Conservation (phyloP, 495 filamentous ascomycete species). For the Talaromyces liani region DNA sequence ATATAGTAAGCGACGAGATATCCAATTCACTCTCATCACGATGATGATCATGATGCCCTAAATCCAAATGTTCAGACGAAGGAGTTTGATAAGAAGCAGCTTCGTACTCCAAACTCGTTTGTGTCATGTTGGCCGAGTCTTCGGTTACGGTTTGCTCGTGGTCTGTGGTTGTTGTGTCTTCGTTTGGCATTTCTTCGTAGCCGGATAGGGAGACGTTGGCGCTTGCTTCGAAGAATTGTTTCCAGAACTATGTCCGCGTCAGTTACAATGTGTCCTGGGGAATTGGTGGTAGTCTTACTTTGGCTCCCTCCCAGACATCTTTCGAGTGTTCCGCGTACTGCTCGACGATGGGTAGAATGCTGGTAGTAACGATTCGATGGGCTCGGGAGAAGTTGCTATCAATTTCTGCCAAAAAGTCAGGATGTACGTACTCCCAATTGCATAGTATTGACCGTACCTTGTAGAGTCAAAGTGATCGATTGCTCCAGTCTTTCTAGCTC, state of each 20-base stretch:
- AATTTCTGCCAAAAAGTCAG: constrained; percentile 59
- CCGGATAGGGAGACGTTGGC: constrained; percentile 96
- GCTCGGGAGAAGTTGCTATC: constrained; percentile 97
- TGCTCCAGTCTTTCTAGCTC: constrained; percentile 96
- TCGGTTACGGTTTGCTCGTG: constrained; percentile 45
- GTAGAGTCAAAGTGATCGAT: constrained; percentile 89
- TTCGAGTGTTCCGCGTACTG: constrained; percentile 92
- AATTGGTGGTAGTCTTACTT: constrained; percentile 63
- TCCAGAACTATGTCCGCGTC: constrained; percentile 69
- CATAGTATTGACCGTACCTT: constrained; percentile 49
- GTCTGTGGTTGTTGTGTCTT: constrained; percentile 27
- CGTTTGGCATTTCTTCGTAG: constrained; percentile 71
- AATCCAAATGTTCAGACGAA: constrained; percentile 19
- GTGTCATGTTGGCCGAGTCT: constrained; percentile 43
- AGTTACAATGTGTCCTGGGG: constrained; percentile 90
- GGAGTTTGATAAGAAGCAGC: constrained; percentile 30
- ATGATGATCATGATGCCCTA: constrained; percentile 10
- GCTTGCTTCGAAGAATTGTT: constrained; percentile 97
- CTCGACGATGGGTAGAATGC: constrained; percentile 90
- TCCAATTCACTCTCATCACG: constrained; percentile 43
- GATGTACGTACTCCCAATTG: neutral
- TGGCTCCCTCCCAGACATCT: constrained; percentile 93
- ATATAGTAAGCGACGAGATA: constrained; percentile 47
- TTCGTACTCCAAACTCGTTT: constrained; percentile 19
- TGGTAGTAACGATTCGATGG: constrained; percentile 91